A percentile compares a stretch with the other conserved stretches of the same genome.
Conservation (phyloP, 257 asterid genomes). For the Solanum verrucosum region DNA sequence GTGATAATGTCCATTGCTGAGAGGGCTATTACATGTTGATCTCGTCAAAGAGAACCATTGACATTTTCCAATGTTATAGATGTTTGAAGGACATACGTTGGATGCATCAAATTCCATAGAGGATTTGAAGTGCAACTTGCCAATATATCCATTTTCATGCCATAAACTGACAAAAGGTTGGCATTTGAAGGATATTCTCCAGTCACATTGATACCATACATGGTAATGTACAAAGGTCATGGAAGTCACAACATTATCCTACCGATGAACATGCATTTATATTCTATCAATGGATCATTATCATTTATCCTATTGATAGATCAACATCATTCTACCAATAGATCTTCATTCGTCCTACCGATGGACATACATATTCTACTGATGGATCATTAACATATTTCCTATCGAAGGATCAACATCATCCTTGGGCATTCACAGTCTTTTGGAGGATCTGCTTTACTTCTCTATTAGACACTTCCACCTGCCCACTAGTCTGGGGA, state of each 20-base stretch:
- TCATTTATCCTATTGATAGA: not conserved
- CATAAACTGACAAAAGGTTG: not conserved
- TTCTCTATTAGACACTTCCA: too few species aligned
- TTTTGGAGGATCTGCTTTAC: too few species aligned
- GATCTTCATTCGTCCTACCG: too few species aligned
- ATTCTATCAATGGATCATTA: not conserved
- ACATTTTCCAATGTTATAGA: not conserved
- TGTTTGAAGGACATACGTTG: not conserved
- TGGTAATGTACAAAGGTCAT: not conserved
- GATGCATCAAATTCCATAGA: not conserved
- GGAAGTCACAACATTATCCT: not conserved
- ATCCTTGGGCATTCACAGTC: not conserved
- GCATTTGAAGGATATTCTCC: not conserved
- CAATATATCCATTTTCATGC: not conserved
- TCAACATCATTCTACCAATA: too few species aligned
- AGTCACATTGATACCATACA: not conserved
- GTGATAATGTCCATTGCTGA: not conserved
- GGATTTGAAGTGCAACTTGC: not conserved
- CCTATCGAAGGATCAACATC: too few species aligned
- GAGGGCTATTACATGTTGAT: not conserved
- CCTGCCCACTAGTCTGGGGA: too few species aligned
- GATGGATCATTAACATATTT: too few species aligned
- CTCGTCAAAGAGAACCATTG: not conserved
- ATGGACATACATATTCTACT: too few species aligned
- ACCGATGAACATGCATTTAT: not conserved